Percentiles rank a stretch among this genome's conserved stretches.
phyloP scores from a whole-genome alignment of 768 basidiomycete genomes.

The Termitomyces eurrhizus region DNA sequence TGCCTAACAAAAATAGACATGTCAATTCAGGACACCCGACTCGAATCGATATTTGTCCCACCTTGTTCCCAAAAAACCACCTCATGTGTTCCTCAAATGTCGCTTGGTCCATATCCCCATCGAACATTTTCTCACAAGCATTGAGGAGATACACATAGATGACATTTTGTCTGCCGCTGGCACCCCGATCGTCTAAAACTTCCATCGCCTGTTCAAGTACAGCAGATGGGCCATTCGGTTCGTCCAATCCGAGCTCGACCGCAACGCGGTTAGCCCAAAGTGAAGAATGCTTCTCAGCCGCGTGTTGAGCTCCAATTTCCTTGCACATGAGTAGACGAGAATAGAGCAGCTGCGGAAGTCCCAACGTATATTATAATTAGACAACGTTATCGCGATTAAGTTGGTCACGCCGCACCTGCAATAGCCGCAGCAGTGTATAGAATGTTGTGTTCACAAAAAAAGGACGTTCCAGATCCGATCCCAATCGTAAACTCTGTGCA shows the following conservation, averaged over 20 bases:
- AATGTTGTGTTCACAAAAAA: slow-evolving; percentile 94
- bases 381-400: not conserved
- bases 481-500: slow-evolving; percentile 17
- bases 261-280: slow-evolving; percentile 78
- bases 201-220: slow-evolving; percentile 67
- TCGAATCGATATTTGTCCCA: slow-evolving; percentile 26
- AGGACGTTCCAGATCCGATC: slow-evolving; percentile 39
- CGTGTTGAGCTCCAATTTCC: slow-evolving; percentile 68
- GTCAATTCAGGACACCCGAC: slow-evolving; percentile 9
- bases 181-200: slow-evolving; percentile 46
- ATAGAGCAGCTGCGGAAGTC: slow-evolving; percentile 68
- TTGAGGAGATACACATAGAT: slow-evolving; percentile 88
- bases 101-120: slow-evolving; percentile 87
- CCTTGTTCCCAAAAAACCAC: slow-evolving; percentile 89
- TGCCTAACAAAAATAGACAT: slow-evolving; percentile 51
- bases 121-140: slow-evolving; percentile 91
- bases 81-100: slow-evolving; percentile 95
- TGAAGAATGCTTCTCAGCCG: slow-evolving; percentile 60
- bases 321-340: slow-evolving; percentile 85
- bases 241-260: slow-evolving; percentile 79
- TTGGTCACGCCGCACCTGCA: slow-evolving; percentile 61
- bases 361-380: slow-evolving; percentile 13
- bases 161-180: slow-evolving; percentile 51
- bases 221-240: slow-evolving; percentile 71
- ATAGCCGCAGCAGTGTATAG: slow-evolving; percentile 82